Evolutionary conservation across 2,329 filamentous ascomycete genomes (phyloP).

Genomic region (Paraconiothyrium brasiliense): DNA sequence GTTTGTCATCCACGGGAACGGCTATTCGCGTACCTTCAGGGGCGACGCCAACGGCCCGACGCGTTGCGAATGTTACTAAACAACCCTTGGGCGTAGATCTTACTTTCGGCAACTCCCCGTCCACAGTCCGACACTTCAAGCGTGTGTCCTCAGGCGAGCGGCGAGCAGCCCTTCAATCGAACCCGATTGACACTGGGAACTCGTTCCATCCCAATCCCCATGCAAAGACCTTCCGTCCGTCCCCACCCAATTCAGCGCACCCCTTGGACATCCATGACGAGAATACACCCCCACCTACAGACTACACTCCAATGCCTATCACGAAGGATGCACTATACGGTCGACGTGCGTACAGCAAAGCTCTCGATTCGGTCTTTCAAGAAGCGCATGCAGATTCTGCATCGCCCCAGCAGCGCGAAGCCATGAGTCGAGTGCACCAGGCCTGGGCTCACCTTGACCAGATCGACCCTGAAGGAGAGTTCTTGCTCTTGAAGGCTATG

Average conservation of each 20-base stretch:
- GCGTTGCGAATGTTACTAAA: conserved; percentile 60
- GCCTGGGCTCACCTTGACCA: conserved; percentile 86
- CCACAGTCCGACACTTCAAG: conserved; percentile 90
- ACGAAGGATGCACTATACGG: conserved; percentile 85
- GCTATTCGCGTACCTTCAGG: conserved; percentile 47
- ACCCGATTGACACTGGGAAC: conserved; percentile 32
- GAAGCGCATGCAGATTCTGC: conserved; percentile 85
- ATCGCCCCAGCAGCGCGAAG: conserved; percentile 78
- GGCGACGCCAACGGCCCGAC: conserved; percentile 55
- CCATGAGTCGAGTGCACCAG: conserved; percentile 82
- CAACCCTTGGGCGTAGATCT: conserved; percentile 87
- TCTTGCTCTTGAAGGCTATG: conserved; percentile 81
- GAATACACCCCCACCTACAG: conserved; percentile 64
- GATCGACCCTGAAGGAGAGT: conserved; percentile 88
- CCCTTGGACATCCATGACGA: conserved; percentile 61
- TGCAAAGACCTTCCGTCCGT: conserved; percentile 49
- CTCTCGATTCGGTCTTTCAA: conserved; percentile 82
- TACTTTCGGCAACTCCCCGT: conserved; percentile 92
- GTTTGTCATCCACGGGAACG: conserved; percentile 52
- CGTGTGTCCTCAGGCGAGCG: conserved; percentile 76
- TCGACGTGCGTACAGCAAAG: conserved; percentile 80
- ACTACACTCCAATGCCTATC: conserved; percentile 62
- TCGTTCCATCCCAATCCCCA: conserved; percentile 48
- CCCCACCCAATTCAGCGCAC: conserved; percentile 44
- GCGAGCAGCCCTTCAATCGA: conserved; percentile 42